Percentiles rank a stretch among this genome's conserved stretches.
These are phyloP conservation scores for Termitomyces sp. DNA, from an alignment of 768 basidiomycete species.

Conservation along the genomic window DNA sequence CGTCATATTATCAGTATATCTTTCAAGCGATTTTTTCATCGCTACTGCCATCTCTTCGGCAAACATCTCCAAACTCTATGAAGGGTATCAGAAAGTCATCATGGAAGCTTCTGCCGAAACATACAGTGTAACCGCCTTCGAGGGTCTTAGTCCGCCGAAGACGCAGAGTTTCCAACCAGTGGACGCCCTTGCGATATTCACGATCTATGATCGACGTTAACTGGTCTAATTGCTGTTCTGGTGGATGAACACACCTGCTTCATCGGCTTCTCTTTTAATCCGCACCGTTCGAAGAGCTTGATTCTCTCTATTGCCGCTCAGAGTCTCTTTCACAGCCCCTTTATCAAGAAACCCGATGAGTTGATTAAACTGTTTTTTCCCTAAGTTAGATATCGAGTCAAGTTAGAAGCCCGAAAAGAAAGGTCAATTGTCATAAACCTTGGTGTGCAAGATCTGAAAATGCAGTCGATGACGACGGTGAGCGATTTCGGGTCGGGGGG, in stretches of 20 bases:
- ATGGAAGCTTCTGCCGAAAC: slow-evolving; percentile 14
- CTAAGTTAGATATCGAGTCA: slow-evolving; percentile 29
- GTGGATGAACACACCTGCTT: slow-evolving; percentile 56
- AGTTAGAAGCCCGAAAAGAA: slow-evolving; percentile 2
- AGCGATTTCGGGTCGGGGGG: slow-evolving; percentile 54
- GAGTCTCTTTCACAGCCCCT: slow-evolving; percentile 54
- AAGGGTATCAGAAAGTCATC: not conserved
- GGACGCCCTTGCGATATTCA: slow-evolving; percentile 84
- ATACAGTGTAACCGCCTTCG: slow-evolving; percentile 73
- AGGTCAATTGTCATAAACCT: slow-evolving; percentile 31
- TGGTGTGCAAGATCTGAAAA: slow-evolving; percentile 88
- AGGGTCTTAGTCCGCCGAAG: slow-evolving; percentile 77
- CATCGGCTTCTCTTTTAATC: slow-evolving; percentile 85
- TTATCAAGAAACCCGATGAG: slow-evolving; percentile 84
- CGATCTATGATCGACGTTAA: slow-evolving; percentile 49
- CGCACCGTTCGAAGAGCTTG: slow-evolving; percentile 70
- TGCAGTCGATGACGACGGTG: slow-evolving; percentile 75
- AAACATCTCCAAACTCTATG: slow-evolving; percentile 77
- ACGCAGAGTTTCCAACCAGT: slow-evolving; percentile 89
- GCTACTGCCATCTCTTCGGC: slow-evolving; percentile 62
- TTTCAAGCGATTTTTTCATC: slow-evolving; percentile 58
- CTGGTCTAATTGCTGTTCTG: not conserved
- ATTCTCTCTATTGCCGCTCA: slow-evolving; percentile 52
- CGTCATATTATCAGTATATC: slow-evolving; percentile 80
- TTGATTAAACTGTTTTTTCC: slow-evolving; percentile 83